These are phyloP conservation scores for Acanthamoeba sp. DNA, from an alignment of 208 protist genomes.

Conservation along the genomic window DNA sequence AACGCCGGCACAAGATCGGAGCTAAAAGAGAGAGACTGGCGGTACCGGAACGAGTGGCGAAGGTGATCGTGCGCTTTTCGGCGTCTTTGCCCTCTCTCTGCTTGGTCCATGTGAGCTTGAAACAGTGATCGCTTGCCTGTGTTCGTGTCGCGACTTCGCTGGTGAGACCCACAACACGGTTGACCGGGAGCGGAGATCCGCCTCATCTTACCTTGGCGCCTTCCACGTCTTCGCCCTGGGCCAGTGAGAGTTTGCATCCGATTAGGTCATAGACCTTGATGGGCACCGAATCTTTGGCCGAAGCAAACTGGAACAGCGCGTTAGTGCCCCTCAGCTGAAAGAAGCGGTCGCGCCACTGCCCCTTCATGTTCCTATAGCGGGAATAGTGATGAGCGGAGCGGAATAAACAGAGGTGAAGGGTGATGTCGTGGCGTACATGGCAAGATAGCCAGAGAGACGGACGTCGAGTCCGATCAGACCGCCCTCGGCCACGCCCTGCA, in stretches of 20 bases:
- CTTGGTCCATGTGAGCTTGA: constrained; percentile 11
- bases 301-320: constrained; percentile 33
- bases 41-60: neutral
- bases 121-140: constrained; percentile 5
- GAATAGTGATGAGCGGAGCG: neutral
- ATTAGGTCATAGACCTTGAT: neutral
- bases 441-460: neutral
- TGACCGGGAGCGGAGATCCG: neutral
- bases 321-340: constrained; percentile 49
- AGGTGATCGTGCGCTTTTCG: neutral
- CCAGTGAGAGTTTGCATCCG: neutral
- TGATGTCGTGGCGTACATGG: neutral
- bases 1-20: neutral
- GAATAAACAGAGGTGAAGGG: neutral
- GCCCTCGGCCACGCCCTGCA: constrained; percentile 49
- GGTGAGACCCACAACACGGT: too few species aligned
- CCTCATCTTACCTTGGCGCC: neutral
- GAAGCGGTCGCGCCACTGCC: constrained; percentile 27
- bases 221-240: neutral
- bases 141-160: too few species aligned
- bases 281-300: constrained; percentile 35
- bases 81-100: neutral
- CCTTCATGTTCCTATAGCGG: neutral
- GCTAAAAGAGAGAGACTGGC: neutral
- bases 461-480: constrained; percentile 30